These are phyloP conservation scores for Lipomyces oligophaga DNA, from an alignment of 805 yeast genomes.

Conservation along the genomic window DNA sequence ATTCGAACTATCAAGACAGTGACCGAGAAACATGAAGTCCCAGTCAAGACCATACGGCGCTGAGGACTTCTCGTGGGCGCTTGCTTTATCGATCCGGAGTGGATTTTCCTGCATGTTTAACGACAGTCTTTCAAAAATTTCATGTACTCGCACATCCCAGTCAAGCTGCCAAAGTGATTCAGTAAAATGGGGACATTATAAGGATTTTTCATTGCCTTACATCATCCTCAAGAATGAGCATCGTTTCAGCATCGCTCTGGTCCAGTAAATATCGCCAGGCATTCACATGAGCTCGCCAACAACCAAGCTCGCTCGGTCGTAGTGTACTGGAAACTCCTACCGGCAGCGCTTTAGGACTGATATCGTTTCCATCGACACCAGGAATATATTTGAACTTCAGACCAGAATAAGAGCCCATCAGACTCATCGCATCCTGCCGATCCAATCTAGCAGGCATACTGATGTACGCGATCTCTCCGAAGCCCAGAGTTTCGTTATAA, in stretches of 20 bases:
- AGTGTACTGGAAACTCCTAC: slow-evolving; percentile 1
- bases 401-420: slow-evolving; percentile 10
- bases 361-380: slow-evolving; percentile 12
- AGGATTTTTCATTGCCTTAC: no score
- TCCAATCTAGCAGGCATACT: slow-evolving; percentile 19
- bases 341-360: slow-evolving; percentile 15
- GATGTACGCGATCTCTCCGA: slow-evolving; percentile 18
- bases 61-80: slow-evolving; percentile 6
- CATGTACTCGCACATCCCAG: slow-evolving; percentile 17
- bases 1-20: slow-evolving; percentile 16
- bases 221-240: slow-evolving; percentile 20
- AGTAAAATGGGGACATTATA: no score
- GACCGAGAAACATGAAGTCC: slow-evolving; percentile 21
- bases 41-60: slow-evolving; percentile 24
- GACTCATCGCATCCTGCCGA: slow-evolving; percentile 19
- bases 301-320: slow-evolving; percentile 15
- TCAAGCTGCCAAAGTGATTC: slow-evolving; percentile 1
- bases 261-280: slow-evolving; percentile 20
- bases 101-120: slow-evolving; percentile 18
- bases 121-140: slow-evolving; percentile 12
- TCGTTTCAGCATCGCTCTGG: slow-evolving; percentile 10
- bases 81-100: slow-evolving; percentile 11
- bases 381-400: slow-evolving; percentile 8
- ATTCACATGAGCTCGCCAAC: slow-evolving; percentile 23
- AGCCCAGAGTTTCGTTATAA: slow-evolving; percentile 15